Conservation (phyloP, 768 basidiomycete genomes). For the Pulveroboletus sp. region DNA sequence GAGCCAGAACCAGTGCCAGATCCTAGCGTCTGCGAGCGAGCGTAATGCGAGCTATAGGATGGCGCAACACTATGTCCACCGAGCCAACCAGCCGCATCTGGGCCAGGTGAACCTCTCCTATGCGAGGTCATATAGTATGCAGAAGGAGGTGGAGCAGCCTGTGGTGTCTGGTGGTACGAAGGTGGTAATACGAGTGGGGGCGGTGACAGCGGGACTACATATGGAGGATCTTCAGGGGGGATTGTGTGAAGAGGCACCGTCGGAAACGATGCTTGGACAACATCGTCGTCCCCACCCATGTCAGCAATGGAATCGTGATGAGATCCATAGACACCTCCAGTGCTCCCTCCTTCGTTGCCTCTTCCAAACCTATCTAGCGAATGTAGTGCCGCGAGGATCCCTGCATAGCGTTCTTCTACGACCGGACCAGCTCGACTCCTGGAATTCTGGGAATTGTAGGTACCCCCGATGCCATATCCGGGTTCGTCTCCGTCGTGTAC, state of each 20-base stretch:
- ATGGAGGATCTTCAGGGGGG: slow-evolving; percentile 11
- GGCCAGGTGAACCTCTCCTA: slow-evolving; percentile 26
- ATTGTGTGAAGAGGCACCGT: slow-evolving; percentile 19
- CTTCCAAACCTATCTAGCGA: slow-evolving; percentile 8
- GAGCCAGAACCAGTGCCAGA: slow-evolving; percentile 25
- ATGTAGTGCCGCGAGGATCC: slow-evolving; percentile 24
- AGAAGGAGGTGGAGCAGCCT: slow-evolving; percentile 24
- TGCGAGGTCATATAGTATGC: slow-evolving; percentile 15
- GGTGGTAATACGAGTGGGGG: slow-evolving; percentile 14
- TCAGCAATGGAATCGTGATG: slow-evolving; percentile 9
- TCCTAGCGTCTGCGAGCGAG: slow-evolving; percentile 27
- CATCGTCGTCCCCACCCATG: slow-evolving; percentile 6
- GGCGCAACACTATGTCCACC: slow-evolving; percentile 23
- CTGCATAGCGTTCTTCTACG: slow-evolving; percentile 27
- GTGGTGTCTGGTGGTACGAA: slow-evolving; percentile 4
- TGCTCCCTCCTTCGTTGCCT: slow-evolving; percentile 24
- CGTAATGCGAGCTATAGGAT: slow-evolving; percentile 24
- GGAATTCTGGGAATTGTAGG: neutral
- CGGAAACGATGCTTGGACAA: slow-evolving; percentile 20
- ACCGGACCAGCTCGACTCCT: neutral
- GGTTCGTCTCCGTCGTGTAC: slow-evolving; percentile 13
- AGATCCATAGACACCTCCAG: slow-evolving; percentile 26
- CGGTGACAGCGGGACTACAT: slow-evolving; percentile 22
- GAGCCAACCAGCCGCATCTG: slow-evolving; percentile 24
- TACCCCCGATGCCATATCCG: neutral